A percentile compares a stretch with the other conserved stretches of the same genome.
phyloP scores from a whole-genome alignment of 2,329 filamentous ascomycete genomes.

The Colletotrichum destructivum region DNA sequence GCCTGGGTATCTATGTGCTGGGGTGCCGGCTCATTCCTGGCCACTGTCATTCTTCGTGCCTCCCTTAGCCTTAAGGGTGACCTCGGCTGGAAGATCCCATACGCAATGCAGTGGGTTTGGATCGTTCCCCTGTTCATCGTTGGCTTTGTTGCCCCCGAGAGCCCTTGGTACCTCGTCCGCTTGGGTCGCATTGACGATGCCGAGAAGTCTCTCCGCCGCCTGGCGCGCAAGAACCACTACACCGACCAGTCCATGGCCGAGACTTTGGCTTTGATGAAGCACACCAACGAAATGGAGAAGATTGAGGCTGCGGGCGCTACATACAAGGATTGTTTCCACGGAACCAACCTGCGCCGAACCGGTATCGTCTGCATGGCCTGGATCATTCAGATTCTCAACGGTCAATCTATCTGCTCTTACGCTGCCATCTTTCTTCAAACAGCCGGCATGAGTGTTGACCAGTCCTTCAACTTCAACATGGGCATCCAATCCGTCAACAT shows the following conservation, averaged over 20 bases:
- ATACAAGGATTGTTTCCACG: constrained; percentile 58
- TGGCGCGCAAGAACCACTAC: constrained; percentile 50
- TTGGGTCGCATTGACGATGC: constrained; percentile 59
- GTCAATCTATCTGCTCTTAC: constrained; percentile 65
- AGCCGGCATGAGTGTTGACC: constrained; percentile 60
- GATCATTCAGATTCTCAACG: constrained; percentile 47
- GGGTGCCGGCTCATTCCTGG: constrained; percentile 55
- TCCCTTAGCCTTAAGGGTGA: constrained; percentile 43
- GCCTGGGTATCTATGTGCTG: constrained; percentile 58
- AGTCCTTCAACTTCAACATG: constrained; percentile 64
- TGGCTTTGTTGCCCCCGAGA: constrained; percentile 63
- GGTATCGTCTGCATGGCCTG: constrained; percentile 50
- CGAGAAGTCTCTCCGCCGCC: constrained; percentile 54
- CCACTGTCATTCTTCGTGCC: constrained; percentile 53
- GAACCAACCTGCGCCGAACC: constrained; percentile 53
- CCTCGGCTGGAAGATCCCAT: constrained; percentile 48
- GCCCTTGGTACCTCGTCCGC: constrained; percentile 66
- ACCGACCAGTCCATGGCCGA: constrained; percentile 56
- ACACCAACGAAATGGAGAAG: constrained; percentile 56
- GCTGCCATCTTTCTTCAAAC: constrained; percentile 67
- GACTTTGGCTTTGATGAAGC: constrained; percentile 56
- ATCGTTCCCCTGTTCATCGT: constrained; percentile 60
- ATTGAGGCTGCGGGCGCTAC: constrained; percentile 49
- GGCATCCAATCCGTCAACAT: constrained; percentile 63
- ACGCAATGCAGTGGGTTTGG: constrained; percentile 67